phyloP scores from a whole-genome alignment of 768 basidiomycete genomes.

The Amanita pseudoporphyria region DNA sequence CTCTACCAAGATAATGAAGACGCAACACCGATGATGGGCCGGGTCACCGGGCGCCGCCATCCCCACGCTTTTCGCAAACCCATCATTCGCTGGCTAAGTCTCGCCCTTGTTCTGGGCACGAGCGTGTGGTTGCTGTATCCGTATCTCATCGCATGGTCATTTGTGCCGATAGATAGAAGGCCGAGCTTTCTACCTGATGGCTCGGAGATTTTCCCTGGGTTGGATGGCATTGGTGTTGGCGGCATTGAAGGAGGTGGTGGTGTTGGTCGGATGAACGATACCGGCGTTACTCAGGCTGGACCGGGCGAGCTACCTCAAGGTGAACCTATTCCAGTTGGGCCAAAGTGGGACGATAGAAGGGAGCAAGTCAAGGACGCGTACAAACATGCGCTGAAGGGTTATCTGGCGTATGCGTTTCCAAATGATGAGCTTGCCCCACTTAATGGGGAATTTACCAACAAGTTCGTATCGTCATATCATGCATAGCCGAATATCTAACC shows the following conservation, averaged over 20 bases:
- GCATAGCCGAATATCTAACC: not conserved
- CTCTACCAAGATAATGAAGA: no score
- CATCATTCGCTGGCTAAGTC: not conserved
- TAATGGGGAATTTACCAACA: conserved; percentile 33
- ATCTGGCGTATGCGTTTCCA: conserved; percentile 37
- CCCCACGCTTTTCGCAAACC: no score
- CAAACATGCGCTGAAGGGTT: conserved; percentile 46
- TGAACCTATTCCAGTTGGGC: not conserved
- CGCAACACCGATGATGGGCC: no score
- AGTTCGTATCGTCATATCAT: conserved; percentile 30
- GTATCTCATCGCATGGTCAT: not conserved
- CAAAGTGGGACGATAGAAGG: conserved; percentile 31
- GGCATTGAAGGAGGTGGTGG: not conserved
- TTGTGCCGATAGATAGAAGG: not conserved
- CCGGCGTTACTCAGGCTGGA: no score
- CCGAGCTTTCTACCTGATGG: not conserved
- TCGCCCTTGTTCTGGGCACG: not conserved
- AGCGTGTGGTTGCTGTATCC: not conserved
- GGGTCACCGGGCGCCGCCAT: no score
- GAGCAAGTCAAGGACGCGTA: conserved; percentile 43
- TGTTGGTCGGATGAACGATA: no score
- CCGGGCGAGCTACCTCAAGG: not conserved
- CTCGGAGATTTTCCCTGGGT: no score
- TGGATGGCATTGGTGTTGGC: no score
- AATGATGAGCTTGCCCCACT: conserved; percentile 44